A percentile compares a stretch with the other conserved stretches of the same genome.
Conservation (phyloP, 257 asterid genomes). For the Scutellaria barbata region DNA sequence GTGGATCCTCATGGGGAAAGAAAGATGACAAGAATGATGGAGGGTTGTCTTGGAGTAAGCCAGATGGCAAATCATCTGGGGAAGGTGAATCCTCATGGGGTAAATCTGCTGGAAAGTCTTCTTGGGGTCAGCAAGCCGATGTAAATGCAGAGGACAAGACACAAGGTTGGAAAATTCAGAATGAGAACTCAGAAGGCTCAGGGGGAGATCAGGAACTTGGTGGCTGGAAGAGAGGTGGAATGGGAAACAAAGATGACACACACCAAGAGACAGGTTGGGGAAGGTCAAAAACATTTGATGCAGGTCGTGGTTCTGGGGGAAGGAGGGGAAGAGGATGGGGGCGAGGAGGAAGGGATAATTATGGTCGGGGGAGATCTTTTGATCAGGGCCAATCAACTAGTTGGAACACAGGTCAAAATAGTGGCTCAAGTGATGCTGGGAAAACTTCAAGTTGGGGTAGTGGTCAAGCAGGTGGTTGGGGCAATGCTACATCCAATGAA, state of each 20-base stretch:
- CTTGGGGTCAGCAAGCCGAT: slow-evolving; percentile 43
- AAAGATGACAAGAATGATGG: slow-evolving; percentile 35
- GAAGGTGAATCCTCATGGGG: slow-evolving; percentile 42
- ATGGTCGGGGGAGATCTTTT: slow-evolving; percentile 63
- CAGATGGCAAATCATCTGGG: slow-evolving; percentile 29
- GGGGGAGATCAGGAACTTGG: slow-evolving; percentile 42
- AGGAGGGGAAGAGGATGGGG: slow-evolving; percentile 60
- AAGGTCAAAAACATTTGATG: slow-evolving; percentile 45
- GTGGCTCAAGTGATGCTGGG: slow-evolving; percentile 41
- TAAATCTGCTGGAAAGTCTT: slow-evolving; percentile 39
- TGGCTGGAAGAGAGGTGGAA: slow-evolving; percentile 37
- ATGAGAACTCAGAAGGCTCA: slow-evolving; percentile 7
- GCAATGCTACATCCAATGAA: slow-evolving; percentile 31
- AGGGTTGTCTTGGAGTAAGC: slow-evolving; percentile 39
- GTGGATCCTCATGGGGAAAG: slow-evolving; percentile 49
- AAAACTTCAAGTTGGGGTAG: slow-evolving; percentile 44
- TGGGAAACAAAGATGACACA: slow-evolving; percentile 37
- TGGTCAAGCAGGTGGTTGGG: slow-evolving; percentile 45
- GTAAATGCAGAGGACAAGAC: slow-evolving; percentile 26
- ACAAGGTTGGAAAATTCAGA: slow-evolving; percentile 31
- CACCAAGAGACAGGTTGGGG: slow-evolving; percentile 51
- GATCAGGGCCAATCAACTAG: slow-evolving; percentile 48
- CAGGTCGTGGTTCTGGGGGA: slow-evolving; percentile 63
- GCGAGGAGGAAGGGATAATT: slow-evolving; percentile 54
- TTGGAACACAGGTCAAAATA: slow-evolving; percentile 43